Evolutionary conservation across 2,329 filamentous ascomycete genomes (phyloP).

Genomic region (Fusarium longipes): DNA sequence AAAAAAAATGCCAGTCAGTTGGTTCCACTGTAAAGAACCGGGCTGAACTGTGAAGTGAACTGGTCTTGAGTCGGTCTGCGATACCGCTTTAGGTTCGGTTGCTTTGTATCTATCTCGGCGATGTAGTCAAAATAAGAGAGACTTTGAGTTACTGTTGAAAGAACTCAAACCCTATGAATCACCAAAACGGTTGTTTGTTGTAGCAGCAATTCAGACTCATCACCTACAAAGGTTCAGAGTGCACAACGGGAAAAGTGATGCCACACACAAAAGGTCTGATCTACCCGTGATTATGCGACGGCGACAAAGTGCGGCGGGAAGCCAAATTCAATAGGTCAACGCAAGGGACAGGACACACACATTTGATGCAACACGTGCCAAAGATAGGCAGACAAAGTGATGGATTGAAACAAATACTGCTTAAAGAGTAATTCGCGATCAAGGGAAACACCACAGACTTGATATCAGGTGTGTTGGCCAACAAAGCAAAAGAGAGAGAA

Average conservation of each 20-base stretch:
- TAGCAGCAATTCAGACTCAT: background rate
- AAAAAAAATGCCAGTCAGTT: constrained; percentile 32
- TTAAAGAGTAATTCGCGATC: no score
- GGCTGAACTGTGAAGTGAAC: background rate
- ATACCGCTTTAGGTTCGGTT: background rate
- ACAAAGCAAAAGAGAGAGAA: background rate
- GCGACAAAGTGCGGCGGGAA: constrained; percentile 6
- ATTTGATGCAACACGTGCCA: constrained; percentile 27
- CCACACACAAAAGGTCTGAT: background rate
- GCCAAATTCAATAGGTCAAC: constrained; percentile 4
- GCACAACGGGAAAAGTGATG: background rate
- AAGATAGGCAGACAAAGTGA: no score
- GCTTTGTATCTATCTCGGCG: background rate
- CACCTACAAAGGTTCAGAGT: no score
- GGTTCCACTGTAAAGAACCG: constrained; percentile 12
- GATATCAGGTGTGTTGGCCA: constrained; percentile 27
- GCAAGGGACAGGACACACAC: constrained; percentile 25
- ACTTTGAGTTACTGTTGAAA: no score
- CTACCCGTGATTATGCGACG: constrained; percentile 24
- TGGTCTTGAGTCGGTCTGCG: constrained; percentile 10
- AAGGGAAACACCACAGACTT: no score
- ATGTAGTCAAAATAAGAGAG: no score
- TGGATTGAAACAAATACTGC: constrained; percentile 1
- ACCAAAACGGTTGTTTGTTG: background rate
- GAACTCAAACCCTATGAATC: no score